These are phyloP conservation scores for Pichia ethanolica DNA, from an alignment of 805 yeast species.

Conservation along the genomic window DNA sequence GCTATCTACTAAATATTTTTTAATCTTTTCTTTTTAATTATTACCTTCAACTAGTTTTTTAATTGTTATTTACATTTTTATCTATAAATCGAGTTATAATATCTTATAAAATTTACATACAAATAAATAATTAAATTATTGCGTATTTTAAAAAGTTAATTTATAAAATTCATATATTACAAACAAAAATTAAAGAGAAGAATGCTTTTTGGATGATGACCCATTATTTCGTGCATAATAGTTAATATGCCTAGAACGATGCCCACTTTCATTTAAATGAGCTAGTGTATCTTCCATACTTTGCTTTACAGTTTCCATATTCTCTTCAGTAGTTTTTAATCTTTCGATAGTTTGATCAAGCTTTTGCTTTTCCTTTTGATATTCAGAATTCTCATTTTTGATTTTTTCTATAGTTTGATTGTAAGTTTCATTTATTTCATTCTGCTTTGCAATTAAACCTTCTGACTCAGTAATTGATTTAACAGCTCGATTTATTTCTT, in stretches of 20 bases:
- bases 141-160: too few relatives aligned
- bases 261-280: constrained; percentile 23
- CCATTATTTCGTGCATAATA: constrained; percentile 8
- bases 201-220: neutral
- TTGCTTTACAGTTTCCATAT: neutral
- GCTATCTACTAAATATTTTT: too few relatives aligned
- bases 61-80: too few relatives aligned
- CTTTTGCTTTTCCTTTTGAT: neutral
- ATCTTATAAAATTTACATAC: too few relatives aligned
- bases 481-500: constrained; percentile 49
- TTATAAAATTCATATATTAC: neutral
- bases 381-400: constrained; percentile 7
- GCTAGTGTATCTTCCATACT: constrained; percentile 20
- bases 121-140: too few relatives aligned
- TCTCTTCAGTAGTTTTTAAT: neutral
- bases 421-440: constrained; percentile 9
- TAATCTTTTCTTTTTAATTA: too few relatives aligned
- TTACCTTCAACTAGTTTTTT: too few relatives aligned
- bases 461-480: constrained; percentile 41
- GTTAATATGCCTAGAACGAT: constrained; percentile 9
- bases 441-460: constrained; percentile 20
- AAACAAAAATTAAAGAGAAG: neutral
- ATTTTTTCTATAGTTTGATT: constrained; percentile 8
- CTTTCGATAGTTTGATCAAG: neutral
- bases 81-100: too few relatives aligned